Evolutionary conservation across 2,329 filamentous ascomycete genomes (phyloP).

Genomic region (Hymenotorrendiella dingleyae): DNA sequence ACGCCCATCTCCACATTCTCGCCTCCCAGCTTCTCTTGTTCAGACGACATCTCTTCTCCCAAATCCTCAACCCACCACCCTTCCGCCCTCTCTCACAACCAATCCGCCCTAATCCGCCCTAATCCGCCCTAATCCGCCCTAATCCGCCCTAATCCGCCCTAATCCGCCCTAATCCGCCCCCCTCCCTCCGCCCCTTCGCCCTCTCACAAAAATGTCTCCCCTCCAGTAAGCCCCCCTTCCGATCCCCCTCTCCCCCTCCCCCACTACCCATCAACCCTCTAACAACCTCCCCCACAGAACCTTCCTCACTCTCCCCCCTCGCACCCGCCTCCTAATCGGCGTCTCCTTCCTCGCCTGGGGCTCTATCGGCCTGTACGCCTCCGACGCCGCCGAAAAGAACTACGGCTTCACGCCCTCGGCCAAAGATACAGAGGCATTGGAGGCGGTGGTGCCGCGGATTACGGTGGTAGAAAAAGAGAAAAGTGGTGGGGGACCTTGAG

Average conservation of each 20-base stretch:
- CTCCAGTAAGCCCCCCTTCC: constrained; percentile 5
- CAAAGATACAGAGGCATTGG: constrained; percentile 63
- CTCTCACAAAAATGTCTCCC: constrained; percentile 6
- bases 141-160: not conserved
- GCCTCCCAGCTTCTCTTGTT: not conserved
- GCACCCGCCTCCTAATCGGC: constrained; percentile 67
- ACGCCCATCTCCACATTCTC: no score
- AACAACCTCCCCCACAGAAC: constrained; percentile 12
- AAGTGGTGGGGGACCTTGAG: not conserved
- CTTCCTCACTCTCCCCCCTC: constrained; percentile 66
- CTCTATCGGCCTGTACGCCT: constrained; percentile 62
- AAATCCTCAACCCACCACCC: not conserved
- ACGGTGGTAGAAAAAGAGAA: constrained; percentile 48
- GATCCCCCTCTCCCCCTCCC: not conserved
- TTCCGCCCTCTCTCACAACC: not conserved
- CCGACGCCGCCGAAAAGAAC: constrained; percentile 66
- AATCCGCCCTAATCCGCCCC: not conserved
- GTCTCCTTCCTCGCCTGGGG: constrained; percentile 73
- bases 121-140: not conserved
- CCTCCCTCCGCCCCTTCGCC: not conserved
- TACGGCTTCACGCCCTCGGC: constrained; percentile 68
- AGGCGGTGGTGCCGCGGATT: constrained; percentile 56
- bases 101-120: not conserved
- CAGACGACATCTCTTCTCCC: not conserved
- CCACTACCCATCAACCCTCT: not conserved